Percentiles rank a stretch among this genome's conserved stretches.
These are phyloP conservation scores for Umbelopsis sp. DNA, from an alignment of 192 early-diverging fungal genomes.

Conservation along the genomic window DNA sequence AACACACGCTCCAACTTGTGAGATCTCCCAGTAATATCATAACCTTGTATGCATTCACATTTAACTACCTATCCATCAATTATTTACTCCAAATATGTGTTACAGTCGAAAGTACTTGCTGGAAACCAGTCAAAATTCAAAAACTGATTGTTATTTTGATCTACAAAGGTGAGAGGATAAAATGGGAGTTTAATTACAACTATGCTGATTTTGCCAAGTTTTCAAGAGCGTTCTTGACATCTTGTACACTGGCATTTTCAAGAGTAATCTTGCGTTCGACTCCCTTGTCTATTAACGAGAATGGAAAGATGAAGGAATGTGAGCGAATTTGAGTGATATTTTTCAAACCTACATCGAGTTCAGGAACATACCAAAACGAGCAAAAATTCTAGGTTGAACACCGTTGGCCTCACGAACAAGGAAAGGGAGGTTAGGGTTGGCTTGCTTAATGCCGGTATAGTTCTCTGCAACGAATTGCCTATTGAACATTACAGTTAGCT, in stretches of 20 bases:
- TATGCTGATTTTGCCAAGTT: slow-evolving; percentile 63
- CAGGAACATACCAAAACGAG: slow-evolving; percentile 77
- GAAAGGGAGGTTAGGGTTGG: slow-evolving; percentile 88
- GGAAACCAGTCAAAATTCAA: not conserved
- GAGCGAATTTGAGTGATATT: not conserved
- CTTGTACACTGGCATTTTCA: slow-evolving; percentile 70
- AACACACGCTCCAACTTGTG: no score
- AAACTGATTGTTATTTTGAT: slow-evolving; percentile 3
- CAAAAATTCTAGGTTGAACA: slow-evolving; percentile 86
- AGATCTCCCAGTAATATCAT: no score
- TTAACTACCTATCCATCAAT: no score
- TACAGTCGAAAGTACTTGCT: not conserved
- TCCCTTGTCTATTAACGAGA: slow-evolving; percentile 66
- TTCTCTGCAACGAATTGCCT: slow-evolving; percentile 86
- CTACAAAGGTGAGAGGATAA: slow-evolving; percentile 5
- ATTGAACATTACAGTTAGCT: not conserved
- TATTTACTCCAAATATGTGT: no score
- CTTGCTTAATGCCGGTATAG: slow-evolving; percentile 81
- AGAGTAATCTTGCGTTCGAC: slow-evolving; percentile 78
- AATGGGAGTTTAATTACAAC: slow-evolving; percentile 14
- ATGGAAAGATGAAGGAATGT: not conserved
- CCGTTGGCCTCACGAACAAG: slow-evolving; percentile 87
- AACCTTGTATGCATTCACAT: no score
- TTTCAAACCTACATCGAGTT: not conserved
- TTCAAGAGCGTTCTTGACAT: slow-evolving; percentile 74